Percentiles rank a stretch among this genome's conserved stretches.
phyloP scores from a whole-genome alignment of 179 eudicot species.

The Amaranthus tricolor region DNA sequence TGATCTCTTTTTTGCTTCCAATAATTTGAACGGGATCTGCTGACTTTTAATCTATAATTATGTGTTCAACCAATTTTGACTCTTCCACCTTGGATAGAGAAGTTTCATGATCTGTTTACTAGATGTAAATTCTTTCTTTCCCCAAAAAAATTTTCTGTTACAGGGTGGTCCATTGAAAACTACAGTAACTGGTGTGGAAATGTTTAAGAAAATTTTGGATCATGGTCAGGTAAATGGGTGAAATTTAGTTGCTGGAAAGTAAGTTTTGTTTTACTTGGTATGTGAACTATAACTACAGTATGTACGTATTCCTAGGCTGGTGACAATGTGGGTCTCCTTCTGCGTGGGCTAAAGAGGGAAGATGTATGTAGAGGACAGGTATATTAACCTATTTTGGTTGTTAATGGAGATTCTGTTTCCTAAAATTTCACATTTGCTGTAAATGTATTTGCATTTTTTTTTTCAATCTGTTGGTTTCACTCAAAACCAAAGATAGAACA shows the following conservation, averaged over 20 bases:
- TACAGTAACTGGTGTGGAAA: constrained; percentile 95
- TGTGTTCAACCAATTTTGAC: background rate
- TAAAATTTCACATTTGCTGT: background rate
- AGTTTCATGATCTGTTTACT: background rate
- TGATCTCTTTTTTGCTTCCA: background rate
- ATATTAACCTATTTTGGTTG: background rate
- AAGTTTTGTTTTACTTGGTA: background rate
- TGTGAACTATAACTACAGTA: constrained; percentile 9
- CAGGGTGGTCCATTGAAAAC: constrained; percentile 76
- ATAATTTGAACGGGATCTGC: background rate
- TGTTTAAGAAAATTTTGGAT: constrained; percentile 94
- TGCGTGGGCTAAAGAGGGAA: constrained; percentile 90
- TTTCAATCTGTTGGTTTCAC: background rate
- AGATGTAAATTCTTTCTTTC: too few relatives aligned
- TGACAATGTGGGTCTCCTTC: constrained; percentile 95
- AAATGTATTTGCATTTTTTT: background rate
- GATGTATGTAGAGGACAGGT: constrained; percentile 92
- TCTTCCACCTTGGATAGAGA: background rate
- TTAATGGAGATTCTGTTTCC: constrained; percentile 4
- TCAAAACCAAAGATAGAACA: background rate
- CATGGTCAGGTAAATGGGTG: constrained; percentile 61
- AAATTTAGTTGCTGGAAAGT: background rate
- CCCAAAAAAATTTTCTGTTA: constrained; percentile 12
- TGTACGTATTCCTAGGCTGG: constrained; percentile 64
- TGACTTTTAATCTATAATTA: background rate